Base-by-base conservation (phyloP, 2,329 filamentous ascomycete species). In the Colletotrichum higginsianum region DNA sequence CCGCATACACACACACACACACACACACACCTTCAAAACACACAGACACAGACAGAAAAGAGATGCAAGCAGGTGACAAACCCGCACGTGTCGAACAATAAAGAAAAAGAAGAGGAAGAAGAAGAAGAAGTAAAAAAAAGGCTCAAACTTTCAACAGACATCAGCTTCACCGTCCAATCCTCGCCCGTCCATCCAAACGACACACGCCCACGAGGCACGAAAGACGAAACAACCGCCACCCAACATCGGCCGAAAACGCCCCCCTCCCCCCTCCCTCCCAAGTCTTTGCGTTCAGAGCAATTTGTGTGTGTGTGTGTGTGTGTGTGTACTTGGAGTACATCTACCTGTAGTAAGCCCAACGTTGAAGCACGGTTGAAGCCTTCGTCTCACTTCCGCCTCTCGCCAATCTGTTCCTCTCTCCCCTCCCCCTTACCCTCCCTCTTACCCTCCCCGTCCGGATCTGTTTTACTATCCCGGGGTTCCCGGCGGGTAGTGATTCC, bases 221-320 rank as follows among this genome's bases (percentile, higher is more conserved):
- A 55, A 53, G 52, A 21, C 30, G 52, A 56, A 56, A 56, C 52
- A 56, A 30, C 52, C 52, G 52, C 52, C 52, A 40, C 52, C 30
- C 30, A 18, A 21, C 9, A 38, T 40, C 30, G 52, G 52, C 52
- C 18, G 49, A 15, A n/a, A 12, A 6, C 15, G 4, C 7, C 4
- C 21, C 21, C 5, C 23, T 15, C 49, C 7, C 13, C 13, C 11
- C 15, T 23, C 1, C 16, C 2, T 18, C 16, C 15, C 7, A 16
- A 35, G 50, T 53, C 26, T 26, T 26, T 26, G 26, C 26, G 26
- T 26, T 26, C 26, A 26, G 21, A 23, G 21, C 21, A 23, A 2
- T 23, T 23, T 23, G 21, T 23, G 21, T 23, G 21, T 23, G 21
- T 23, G 26, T 26, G 23, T 26, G 23, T 26, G 26, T 26, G 26